phyloP scores from a whole-genome alignment of 345 rosid species.

The Anacardium occidentale region DNA sequence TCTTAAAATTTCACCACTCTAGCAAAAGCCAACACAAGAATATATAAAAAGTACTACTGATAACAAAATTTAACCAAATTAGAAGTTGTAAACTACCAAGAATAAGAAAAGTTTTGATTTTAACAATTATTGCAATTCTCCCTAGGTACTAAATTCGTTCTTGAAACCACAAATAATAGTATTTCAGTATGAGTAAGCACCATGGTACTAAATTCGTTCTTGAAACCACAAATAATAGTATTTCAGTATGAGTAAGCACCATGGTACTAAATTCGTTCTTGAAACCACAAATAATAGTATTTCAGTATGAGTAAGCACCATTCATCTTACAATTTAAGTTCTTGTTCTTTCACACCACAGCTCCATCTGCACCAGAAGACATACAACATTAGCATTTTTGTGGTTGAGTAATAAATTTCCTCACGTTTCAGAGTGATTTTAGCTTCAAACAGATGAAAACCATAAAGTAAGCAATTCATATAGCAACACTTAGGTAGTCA shows the following conservation, averaged over 20 bases:
- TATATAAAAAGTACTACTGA: background rate
- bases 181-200: too few relatives aligned
- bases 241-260: too few relatives aligned
- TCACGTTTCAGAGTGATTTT: background rate
- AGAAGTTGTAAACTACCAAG: background rate
- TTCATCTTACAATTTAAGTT: background rate
- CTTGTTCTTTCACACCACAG: background rate
- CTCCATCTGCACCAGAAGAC: slow-evolving; percentile 5
- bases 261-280: background rate
- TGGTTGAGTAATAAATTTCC: background rate
- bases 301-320: background rate
- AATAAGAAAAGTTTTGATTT: background rate
- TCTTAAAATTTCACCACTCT: background rate
- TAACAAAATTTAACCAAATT: background rate
- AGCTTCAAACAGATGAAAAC: background rate
- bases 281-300: background rate
- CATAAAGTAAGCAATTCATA: background rate
- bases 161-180: background rate
- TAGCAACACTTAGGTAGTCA: background rate
- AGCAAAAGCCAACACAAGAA: background rate
- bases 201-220: background rate
- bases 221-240: background rate
- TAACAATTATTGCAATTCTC: background rate
- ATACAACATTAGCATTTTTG: background rate
- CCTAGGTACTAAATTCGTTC: background rate